Base-by-base conservation (phyloP, 2,329 filamentous ascomycete genomes). In the Alternaria ethzedia region DNA sequence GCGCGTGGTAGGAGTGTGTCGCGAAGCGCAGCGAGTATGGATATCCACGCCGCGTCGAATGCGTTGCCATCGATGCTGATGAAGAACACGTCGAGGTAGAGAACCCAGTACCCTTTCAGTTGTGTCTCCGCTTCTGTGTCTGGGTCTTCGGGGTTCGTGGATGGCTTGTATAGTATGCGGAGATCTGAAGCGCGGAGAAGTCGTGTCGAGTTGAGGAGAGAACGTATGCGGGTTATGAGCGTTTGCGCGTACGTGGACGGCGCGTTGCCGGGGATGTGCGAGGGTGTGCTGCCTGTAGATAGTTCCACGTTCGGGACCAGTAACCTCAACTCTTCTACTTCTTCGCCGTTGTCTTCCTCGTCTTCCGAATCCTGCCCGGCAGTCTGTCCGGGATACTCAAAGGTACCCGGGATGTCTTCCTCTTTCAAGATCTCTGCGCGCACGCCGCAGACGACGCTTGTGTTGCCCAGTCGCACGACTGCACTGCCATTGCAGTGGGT, bases 51-150 rank as follows among this genome's bases (percentile, higher is more conserved):
- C 1, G 93, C 92, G 75, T 99, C 95, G 69, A 98, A 94, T 2
- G 93, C 88, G 74, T 96, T 97, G 6, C 95, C 95, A 68, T 97
- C 94, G 54, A 97, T 89, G 0, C 93, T 96, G 70, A 99, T 90
- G 81, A 97, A 96, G 75, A 97, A 87, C n/a, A 97, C 86, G 76
- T 98, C 95, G 69, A 99, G 92, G 80, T 97, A 97, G 20, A 99
- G 88, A 10, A 92, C 90, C 96, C 95, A 99, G 80, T 96, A 98
- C 0, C 91, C 96, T 77, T 92, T 95, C 11, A 95, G 80, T 66
- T 89, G 85, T 8, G 78, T 78, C 43, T 76, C 75, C 6, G 81
- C 75, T 5, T 84, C 83, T 21, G 86, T 83, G 17, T 83, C 79
- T 61, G 86, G 83, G 30, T 83, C 77, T 26, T 79, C 79, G n/a